Evolutionary conservation across 495 filamentous ascomycete genomes (phyloP).

Genomic region (Hypomontagnella monticulosa): DNA sequence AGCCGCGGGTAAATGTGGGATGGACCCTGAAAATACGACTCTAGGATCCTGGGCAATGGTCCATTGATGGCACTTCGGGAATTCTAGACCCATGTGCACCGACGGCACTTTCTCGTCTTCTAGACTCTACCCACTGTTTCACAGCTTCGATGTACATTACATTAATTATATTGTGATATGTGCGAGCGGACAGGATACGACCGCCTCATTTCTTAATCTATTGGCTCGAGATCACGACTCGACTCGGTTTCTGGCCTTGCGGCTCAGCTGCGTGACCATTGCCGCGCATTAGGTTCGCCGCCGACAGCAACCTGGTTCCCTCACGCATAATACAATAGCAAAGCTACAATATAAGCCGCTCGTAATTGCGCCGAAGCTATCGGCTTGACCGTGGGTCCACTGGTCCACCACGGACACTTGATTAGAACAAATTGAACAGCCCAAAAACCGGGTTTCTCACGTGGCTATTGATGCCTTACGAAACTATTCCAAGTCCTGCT

Average conservation of each 20-base stretch:
- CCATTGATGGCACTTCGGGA: slow-evolving; percentile 23
- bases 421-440: slow-evolving; percentile 10
- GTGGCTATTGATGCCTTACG: slow-evolving; percentile 27
- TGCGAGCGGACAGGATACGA: not conserved
- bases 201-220: slow-evolving; percentile 9
- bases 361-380: slow-evolving; percentile 29
- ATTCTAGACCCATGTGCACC: slow-evolving; percentile 39
- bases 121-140: slow-evolving; percentile 24
- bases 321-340: not conserved
- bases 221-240: slow-evolving; percentile 12
- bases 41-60: slow-evolving; percentile 22
- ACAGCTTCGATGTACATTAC: not conserved
- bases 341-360: slow-evolving; percentile 11
- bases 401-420: slow-evolving; percentile 14
- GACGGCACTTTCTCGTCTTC: slow-evolving; percentile 13
- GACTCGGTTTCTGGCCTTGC: slow-evolving; percentile 24
- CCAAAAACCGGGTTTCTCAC: slow-evolving; percentile 22
- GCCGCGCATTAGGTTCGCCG: too few relatives aligned
- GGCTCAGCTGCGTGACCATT: slow-evolving; percentile 32
- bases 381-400: slow-evolving; percentile 35
- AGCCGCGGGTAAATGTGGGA: slow-evolving; percentile 39
- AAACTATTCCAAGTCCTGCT: not conserved
- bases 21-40: slow-evolving; percentile 42
- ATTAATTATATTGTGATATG: too few relatives aligned
- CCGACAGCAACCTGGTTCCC: not conserved